Evolutionary conservation across 2,329 filamentous ascomycete species (phyloP).

Genomic region (Corinectria fuckeliana): DNA sequence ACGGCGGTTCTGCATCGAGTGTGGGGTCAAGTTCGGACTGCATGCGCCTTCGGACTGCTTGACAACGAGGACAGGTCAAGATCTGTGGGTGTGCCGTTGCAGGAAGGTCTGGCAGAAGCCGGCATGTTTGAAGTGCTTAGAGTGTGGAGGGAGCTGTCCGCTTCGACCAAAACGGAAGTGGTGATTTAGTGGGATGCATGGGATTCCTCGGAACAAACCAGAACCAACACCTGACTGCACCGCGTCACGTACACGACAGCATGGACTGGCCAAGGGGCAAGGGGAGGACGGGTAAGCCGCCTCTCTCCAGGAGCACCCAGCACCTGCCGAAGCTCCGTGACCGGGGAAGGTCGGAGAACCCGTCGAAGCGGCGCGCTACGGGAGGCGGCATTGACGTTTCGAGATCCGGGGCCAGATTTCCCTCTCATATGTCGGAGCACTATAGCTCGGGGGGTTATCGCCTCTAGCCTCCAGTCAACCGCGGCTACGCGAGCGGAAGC

Average conservation of each 20-base stretch:
- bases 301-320: not conserved
- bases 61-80: slow-evolving; percentile 45
- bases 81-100: slow-evolving; percentile 51
- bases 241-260: not conserved
- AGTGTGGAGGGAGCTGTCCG: slow-evolving; percentile 46
- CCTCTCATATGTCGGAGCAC: slow-evolving; percentile 7
- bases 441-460: not conserved
- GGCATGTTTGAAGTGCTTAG: slow-evolving; percentile 42
- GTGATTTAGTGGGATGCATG: slow-evolving; percentile 16
- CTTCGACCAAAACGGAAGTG: slow-evolving; percentile 44
- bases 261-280: not conserved
- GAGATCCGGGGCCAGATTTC: slow-evolving; percentile 16
- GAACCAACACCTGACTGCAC: not conserved
- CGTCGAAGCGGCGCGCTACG: slow-evolving; percentile 3
- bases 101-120: slow-evolving; percentile 47
- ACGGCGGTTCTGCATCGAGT: slow-evolving; percentile 51
- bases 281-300: not conserved
- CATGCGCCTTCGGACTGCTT: slow-evolving; percentile 47
- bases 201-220: not conserved
- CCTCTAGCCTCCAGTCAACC: not conserved
- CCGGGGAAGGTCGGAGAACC: not conserved
- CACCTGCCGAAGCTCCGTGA: not conserved
- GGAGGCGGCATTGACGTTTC: slow-evolving; percentile 4
- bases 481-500: slow-evolving; percentile 10
- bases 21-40: slow-evolving; percentile 47